Evolutionary conservation across 1,284 basidiomycete species (phyloP).

Genomic region (Ustilago loliicola): DNA sequence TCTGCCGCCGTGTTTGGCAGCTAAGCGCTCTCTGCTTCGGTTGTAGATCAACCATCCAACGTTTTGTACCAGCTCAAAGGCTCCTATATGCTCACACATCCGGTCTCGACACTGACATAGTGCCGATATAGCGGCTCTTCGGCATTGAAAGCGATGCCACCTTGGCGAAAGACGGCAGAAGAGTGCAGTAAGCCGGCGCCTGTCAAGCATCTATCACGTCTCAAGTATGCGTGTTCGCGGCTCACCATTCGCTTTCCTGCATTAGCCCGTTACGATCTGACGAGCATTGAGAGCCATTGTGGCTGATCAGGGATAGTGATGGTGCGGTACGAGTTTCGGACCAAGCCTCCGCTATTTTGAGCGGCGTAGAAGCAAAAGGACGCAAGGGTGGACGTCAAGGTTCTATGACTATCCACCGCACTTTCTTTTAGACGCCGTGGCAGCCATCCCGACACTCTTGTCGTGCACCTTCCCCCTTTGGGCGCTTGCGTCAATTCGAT

Average conservation of each 20-base stretch:
- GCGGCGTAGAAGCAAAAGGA: neutral
- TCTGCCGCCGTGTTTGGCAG: conserved; percentile 26
- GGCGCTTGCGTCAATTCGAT: neutral
- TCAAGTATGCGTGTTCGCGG: neutral
- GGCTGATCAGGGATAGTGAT: neutral
- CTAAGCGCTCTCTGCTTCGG: neutral
- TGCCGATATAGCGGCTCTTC: neutral
- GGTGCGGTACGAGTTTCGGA: conserved; percentile 9
- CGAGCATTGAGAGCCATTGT: no score
- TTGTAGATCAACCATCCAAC: conserved; percentile 22
- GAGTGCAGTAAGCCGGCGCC: neutral
- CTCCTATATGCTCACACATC: neutral
- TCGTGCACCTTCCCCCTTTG: neutral
- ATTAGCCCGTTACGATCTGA: no score
- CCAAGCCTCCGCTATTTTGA: conserved; percentile 4
- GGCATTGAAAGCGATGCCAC: neutral
- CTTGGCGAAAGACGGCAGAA: neutral
- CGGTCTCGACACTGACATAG: no score
- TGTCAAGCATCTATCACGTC: conserved; percentile 18
- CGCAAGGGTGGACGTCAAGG: conserved; percentile 29
- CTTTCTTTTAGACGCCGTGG: conserved; percentile 19
- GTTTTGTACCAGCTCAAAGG: neutral
- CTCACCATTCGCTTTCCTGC: neutral
- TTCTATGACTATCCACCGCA: conserved; percentile 43
- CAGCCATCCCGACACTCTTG: neutral